Evolutionary conservation across 2,329 filamentous ascomycete species (phyloP).

Genomic region (Pseudogymnoascus sp.): DNA sequence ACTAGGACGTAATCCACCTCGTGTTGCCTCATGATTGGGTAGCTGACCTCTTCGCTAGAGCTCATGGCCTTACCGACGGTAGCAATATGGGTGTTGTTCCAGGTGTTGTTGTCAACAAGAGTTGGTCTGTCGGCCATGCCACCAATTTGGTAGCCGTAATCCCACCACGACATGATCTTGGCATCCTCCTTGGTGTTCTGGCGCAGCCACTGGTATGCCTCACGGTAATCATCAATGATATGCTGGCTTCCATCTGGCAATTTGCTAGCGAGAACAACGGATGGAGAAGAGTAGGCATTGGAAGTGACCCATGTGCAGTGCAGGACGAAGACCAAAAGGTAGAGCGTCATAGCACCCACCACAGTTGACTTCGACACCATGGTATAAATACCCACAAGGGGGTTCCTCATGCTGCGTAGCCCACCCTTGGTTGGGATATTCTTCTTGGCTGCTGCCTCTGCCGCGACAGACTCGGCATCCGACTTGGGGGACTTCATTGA

Average conservation of each 20-base stretch:
- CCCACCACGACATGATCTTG: conserved; percentile 99
- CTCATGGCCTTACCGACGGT: conserved; percentile 99
- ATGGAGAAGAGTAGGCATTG: conserved; percentile 97
- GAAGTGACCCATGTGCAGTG: conserved; percentile 99
- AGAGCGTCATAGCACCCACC: conserved; percentile 64
- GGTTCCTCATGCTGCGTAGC: conserved; percentile 65
- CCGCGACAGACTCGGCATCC: conserved; percentile 39
- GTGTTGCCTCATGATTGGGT: conserved; percentile 96
- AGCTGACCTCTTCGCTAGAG: conserved; percentile 94
- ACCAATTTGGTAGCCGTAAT: conserved; percentile 99
- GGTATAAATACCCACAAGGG: conserved; percentile 78
- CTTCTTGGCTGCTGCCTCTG: conserved; percentile 45
- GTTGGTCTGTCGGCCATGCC: conserved; percentile 98
- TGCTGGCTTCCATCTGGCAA: conserved; percentile 93
- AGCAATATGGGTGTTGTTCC: conserved; percentile 99
- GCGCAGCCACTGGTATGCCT: conserved; percentile 98
- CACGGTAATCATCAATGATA: conserved; percentile 98
- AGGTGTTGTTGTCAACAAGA: conserved; percentile 98
- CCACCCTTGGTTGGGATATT: conserved; percentile 42
- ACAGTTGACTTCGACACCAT: conserved; percentile 73
- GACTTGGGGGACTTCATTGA: conserved; percentile 56
- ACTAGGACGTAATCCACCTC: conserved; percentile 98
- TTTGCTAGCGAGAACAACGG: conserved; percentile 86
- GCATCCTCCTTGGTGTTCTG: conserved; percentile 93
- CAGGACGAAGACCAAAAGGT: conserved; percentile 86